Evolutionary conservation across 768 basidiomycete genomes (phyloP).

Genomic region (Mycena albidolilacea): DNA sequence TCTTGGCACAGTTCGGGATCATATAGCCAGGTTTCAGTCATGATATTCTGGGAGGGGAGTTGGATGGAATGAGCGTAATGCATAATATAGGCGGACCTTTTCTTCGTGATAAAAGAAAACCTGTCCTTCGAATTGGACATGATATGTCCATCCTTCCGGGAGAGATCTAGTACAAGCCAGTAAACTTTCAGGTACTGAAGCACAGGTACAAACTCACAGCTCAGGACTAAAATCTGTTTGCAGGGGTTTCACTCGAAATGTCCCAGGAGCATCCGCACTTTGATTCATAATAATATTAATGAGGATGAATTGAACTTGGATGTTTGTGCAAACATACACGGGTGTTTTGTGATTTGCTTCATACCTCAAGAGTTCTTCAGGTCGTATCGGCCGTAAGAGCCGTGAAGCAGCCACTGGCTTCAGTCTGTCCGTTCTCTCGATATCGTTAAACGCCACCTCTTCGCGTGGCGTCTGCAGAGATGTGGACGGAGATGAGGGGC

Average conservation of each 20-base stretch:
- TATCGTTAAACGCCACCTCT: neutral
- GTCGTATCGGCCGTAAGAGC: conserved; percentile 7
- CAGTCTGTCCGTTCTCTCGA: conserved; percentile 3
- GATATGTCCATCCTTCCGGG: conserved; percentile 45
- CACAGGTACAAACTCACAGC: neutral
- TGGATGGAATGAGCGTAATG: too few relatives aligned
- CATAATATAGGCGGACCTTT: conserved; percentile 40
- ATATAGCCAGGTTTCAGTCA: conserved; percentile 22
- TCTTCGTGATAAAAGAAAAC: conserved; percentile 49
- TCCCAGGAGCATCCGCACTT: conserved; percentile 1
- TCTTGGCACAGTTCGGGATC: neutral
- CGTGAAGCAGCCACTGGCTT: conserved; percentile 5
- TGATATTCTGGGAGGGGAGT: neutral
- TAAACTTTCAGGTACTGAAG: neutral
- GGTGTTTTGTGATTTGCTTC: neutral
- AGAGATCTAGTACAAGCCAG: neutral
- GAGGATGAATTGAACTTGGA: neutral
- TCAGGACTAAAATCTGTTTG: conserved; percentile 13
- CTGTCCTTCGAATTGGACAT: conserved; percentile 51
- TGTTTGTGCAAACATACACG: neutral
- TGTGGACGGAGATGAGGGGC: conserved; percentile 3
- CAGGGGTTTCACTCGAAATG: neutral
- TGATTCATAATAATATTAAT: neutral
- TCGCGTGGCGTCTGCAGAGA: neutral
- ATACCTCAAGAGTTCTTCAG: conserved; percentile 5